Conservation (phyloP, 2,329 filamentous ascomycete genomes). For the Stemphylium beticola region DNA sequence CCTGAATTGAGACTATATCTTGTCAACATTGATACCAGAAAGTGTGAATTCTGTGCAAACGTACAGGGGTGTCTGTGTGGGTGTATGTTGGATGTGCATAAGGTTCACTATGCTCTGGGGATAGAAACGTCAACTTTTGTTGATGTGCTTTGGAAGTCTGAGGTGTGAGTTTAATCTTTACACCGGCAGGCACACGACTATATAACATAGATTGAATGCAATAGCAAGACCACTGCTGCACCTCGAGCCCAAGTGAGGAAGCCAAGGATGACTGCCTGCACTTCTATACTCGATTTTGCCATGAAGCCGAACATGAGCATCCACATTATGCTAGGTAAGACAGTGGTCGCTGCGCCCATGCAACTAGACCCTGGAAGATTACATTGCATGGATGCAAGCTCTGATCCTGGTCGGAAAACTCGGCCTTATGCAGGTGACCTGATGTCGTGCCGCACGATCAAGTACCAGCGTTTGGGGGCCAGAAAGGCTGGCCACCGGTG, state of each 20-base stretch:
- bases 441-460: too few relatives aligned
- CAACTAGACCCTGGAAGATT: too few relatives aligned
- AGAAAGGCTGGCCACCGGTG: too few relatives aligned
- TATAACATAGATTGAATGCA: conserved; percentile 15
- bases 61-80: background rate
- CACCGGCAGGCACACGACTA: background rate
- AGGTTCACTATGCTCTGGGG: background rate
- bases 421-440: too few relatives aligned
- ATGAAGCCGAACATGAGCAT: too few relatives aligned
- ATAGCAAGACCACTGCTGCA: conserved; percentile 4
- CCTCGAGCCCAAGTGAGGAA: conserved; percentile 5
- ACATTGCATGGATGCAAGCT: too few relatives aligned
- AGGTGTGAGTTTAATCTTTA: background rate
- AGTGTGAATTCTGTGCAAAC: background rate
- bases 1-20: conserved; percentile 1
- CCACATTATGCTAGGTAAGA: too few relatives aligned
- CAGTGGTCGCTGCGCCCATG: too few relatives aligned
- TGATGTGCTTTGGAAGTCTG: background rate
- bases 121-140: background rate
- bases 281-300: too few relatives aligned
- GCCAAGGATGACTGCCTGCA: too few relatives aligned
- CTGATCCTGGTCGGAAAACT: too few relatives aligned
- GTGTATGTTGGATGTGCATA: background rate
- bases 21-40: background rate
- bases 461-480: too few relatives aligned